phyloP scores from a whole-genome alignment of 345 rosid species.

The Leavenworthia alabamica region DNA sequence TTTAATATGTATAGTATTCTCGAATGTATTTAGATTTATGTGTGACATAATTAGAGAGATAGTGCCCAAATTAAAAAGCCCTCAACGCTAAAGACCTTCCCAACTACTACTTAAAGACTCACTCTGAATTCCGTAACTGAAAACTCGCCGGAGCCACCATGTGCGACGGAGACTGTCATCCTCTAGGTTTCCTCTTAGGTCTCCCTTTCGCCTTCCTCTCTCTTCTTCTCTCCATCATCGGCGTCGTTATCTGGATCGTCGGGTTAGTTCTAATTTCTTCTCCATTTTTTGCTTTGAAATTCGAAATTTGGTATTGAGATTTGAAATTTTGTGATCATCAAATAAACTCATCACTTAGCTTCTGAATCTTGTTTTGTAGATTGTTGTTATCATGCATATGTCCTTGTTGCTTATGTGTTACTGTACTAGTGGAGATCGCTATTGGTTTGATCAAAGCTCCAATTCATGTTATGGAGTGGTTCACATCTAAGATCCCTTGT shows the following conservation, averaged over 20 bases:
- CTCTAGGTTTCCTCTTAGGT: constrained; percentile 79
- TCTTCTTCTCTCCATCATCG: constrained; percentile 65
- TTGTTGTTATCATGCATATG: constrained; percentile 63
- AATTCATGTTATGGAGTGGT: constrained; percentile 82
- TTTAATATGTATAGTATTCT: no score
- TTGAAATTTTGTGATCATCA: background rate
- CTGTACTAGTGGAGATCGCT: constrained; percentile 65
- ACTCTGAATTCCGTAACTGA: background rate
- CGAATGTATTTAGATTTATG: background rate
- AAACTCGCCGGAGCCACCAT: constrained; percentile 29
- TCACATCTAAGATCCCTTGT: constrained; percentile 78
- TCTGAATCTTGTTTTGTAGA: constrained; percentile 28
- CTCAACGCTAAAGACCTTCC: background rate
- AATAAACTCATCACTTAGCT: background rate
- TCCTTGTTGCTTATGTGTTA: constrained; percentile 80
- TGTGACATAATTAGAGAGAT: background rate
- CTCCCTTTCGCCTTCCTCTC: constrained; percentile 83
- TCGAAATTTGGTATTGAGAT: background rate
- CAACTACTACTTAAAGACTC: background rate
- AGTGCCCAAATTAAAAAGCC: background rate
- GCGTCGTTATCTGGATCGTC: constrained; percentile 67
- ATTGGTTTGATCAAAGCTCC: constrained; percentile 79
- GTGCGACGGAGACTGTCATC: constrained; percentile 74
- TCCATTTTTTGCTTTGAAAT: background rate
- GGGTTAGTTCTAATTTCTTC: constrained; percentile 43